phyloP scores from a whole-genome alignment of 768 basidiomycete species.

The Lyophyllum atratum region DNA sequence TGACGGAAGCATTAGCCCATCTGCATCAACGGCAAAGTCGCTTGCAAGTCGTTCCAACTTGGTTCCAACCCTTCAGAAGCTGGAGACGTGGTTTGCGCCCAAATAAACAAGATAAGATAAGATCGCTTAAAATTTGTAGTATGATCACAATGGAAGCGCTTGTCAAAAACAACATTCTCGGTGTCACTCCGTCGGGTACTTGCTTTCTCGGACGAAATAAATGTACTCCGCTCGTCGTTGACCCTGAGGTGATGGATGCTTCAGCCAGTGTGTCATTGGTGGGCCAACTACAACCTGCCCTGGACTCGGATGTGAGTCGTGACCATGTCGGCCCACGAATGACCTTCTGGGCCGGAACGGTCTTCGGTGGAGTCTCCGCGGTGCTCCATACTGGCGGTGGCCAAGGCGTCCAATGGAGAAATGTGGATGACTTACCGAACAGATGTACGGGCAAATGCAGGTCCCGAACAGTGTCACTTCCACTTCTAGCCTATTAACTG shows the following conservation, averaged over 20 bases:
- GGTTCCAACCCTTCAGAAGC: not conserved
- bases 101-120: not conserved
- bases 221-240: too few relatives aligned
- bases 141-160: not conserved
- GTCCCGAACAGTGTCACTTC: not conserved
- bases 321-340: too few relatives aligned
- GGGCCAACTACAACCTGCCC: too few relatives aligned
- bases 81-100: not conserved
- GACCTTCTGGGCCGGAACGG: too few relatives aligned
- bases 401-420: not conserved
- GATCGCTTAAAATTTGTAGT: not conserved
- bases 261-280: not conserved
- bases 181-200: too few relatives aligned
- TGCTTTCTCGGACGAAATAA: too few relatives aligned
- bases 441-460: not conserved
- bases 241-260: too few relatives aligned
- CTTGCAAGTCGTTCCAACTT: too few relatives aligned
- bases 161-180: not conserved
- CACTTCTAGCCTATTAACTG: not conserved
- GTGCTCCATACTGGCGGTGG: not conserved
- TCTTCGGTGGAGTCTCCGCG: not conserved
- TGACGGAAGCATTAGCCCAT: too few relatives aligned
- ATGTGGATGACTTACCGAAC: not conserved
- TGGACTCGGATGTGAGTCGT: too few relatives aligned
- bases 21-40: too few relatives aligned